Conservation (phyloP, 371 early-diverging fungal genomes). For the Massospora cicadina region DNA sequence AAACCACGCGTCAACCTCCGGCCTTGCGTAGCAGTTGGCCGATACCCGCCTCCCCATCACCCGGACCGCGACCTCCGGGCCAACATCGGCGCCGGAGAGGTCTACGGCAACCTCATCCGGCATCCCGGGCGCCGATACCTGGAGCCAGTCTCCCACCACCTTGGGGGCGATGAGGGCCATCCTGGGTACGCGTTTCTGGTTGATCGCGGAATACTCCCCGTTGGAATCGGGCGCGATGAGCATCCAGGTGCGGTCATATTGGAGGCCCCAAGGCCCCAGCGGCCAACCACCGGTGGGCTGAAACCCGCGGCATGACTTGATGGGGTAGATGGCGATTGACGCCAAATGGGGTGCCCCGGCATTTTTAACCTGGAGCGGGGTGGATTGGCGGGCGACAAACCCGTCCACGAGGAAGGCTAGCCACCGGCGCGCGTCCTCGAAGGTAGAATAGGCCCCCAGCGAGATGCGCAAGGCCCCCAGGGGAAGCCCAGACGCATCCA, state of each 20-base stretch:
- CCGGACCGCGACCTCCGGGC: slow-evolving; percentile 14
- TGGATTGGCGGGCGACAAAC: background rate
- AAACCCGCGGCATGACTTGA: slow-evolving; percentile 52
- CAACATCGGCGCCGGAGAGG: background rate
- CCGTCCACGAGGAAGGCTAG: background rate
- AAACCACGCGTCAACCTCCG: slow-evolving; percentile 29
- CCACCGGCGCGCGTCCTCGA: background rate
- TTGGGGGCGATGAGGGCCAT: background rate
- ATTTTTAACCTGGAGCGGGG: background rate
- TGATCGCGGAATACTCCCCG: slow-evolving; percentile 12
- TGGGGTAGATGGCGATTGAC: slow-evolving; percentile 27
- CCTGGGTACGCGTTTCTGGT: background rate
- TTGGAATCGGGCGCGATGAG: slow-evolving; percentile 29
- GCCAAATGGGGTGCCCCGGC: background rate
- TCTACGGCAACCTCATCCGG: background rate
- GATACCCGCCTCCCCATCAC: slow-evolving; percentile 24
- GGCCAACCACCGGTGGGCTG: slow-evolving; percentile 30
- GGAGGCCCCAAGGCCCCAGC: slow-evolving; percentile 29
- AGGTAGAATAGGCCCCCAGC: slow-evolving; percentile 39
- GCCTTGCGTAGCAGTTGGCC: slow-evolving; percentile 17
- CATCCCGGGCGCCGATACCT: background rate
- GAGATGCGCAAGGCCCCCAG: slow-evolving; percentile 51
- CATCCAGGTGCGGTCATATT: slow-evolving; percentile 44
- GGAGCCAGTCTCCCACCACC: background rate
- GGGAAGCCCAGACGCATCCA: slow-evolving; percentile 27